Evolutionary conservation across 208 protist species (phyloP).

Genomic region (Acanthamoeba sp.): DNA sequence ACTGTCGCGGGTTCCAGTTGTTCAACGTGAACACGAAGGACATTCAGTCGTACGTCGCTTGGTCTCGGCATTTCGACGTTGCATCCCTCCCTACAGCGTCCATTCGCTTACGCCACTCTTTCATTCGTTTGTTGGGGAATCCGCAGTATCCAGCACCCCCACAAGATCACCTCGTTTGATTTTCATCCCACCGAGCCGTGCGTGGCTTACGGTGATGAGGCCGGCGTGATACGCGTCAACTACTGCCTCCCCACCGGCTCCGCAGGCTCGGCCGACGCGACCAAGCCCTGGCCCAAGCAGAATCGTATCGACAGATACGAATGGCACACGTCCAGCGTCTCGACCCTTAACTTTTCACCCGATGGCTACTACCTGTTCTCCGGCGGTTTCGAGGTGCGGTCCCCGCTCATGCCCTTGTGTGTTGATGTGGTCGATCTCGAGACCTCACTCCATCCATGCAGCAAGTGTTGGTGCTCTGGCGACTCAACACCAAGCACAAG

Average conservation of each 20-base stretch:
- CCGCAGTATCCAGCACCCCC: background rate
- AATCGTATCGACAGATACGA: conserved; percentile 11
- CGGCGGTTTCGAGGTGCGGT: conserved; percentile 53
- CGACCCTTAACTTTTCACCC: conserved; percentile 67
- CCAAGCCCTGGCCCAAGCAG: background rate
- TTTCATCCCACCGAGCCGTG: conserved; percentile 41
- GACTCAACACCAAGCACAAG: conserved; percentile 6
- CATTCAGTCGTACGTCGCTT: background rate
- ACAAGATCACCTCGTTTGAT: conserved; percentile 11
- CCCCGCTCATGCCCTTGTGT: too few species aligned
- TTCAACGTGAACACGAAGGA: conserved; percentile 5
- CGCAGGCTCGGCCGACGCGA: too few species aligned
- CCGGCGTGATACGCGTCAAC: conserved; percentile 14
- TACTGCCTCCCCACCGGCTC: background rate
- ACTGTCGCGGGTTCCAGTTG: background rate
- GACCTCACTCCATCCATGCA: background rate
- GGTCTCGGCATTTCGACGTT: background rate
- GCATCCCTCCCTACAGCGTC: background rate
- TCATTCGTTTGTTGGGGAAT: background rate
- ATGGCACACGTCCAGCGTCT: conserved; percentile 70
- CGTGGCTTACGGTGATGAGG: conserved; percentile 4
- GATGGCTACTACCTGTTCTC: conserved; percentile 75
- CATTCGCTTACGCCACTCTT: background rate
- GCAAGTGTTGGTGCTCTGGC: conserved; percentile 77
- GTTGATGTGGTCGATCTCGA: too few species aligned